phyloP scores from a whole-genome alignment of 1,284 basidiomycete species.

The Anthracocystis walkeri region DNA sequence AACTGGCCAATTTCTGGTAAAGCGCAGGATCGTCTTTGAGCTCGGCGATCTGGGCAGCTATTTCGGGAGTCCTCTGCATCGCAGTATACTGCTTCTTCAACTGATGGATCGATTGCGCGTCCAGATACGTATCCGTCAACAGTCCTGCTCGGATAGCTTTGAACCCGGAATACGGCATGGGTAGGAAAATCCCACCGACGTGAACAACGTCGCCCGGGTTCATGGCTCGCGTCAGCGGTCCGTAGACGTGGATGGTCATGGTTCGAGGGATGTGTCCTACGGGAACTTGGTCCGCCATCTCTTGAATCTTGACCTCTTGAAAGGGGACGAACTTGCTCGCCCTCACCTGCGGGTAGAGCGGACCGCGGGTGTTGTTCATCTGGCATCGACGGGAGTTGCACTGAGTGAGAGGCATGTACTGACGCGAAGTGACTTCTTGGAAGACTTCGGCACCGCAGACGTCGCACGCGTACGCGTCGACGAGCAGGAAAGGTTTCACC shows the following conservation, averaged over 20 bases:
- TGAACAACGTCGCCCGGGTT: slow-evolving; percentile 96
- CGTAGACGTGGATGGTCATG: slow-evolving; percentile 95
- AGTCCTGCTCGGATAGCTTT: slow-evolving; percentile 92
- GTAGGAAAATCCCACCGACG: slow-evolving; percentile 87
- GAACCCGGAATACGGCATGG: slow-evolving; percentile 89
- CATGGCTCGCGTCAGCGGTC: slow-evolving; percentile 87
- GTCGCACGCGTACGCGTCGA: slow-evolving; percentile 99
- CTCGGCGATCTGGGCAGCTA: slow-evolving; percentile 78
- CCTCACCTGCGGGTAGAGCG: slow-evolving; percentile 97
- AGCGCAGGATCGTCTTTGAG: slow-evolving; percentile 81
- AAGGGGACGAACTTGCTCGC: slow-evolving; percentile 97
- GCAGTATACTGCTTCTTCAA: slow-evolving; percentile 97
- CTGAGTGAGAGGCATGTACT: slow-evolving; percentile 87
- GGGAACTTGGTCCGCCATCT: slow-evolving; percentile 99
- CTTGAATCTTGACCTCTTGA: slow-evolving; percentile 98
- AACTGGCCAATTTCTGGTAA: slow-evolving; percentile 81
- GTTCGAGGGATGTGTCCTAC: slow-evolving; percentile 98
- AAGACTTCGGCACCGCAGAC: slow-evolving; percentile 98
- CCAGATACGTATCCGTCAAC: slow-evolving; percentile 96
- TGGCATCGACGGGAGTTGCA: slow-evolving; percentile 80
- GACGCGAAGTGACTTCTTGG: slow-evolving; percentile 94
- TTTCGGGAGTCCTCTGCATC: slow-evolving; percentile 90
- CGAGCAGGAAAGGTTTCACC: slow-evolving; percentile 95
- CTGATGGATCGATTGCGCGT: slow-evolving; percentile 89
- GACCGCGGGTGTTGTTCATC: slow-evolving; percentile 87